phyloP scores from a whole-genome alignment of 2,329 filamentous ascomycete genomes.

The Sporothrix phasma region DNA sequence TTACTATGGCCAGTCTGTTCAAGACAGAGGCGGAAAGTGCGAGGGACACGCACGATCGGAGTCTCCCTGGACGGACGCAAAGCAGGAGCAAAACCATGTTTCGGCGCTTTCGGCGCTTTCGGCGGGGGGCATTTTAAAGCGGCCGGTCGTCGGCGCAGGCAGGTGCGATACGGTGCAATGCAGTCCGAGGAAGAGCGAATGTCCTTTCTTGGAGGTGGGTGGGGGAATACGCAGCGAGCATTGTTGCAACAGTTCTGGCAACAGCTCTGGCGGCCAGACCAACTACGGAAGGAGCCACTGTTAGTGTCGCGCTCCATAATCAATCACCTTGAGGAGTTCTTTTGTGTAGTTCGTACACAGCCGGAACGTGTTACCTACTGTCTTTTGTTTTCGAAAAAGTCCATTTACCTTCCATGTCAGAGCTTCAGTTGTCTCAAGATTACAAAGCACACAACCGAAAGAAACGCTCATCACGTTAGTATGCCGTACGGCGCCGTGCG shows the following conservation, averaged over 20 bases:
- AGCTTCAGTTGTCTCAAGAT: too few species aligned
- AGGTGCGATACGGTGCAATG: constrained; percentile 6
- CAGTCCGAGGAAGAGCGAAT: not conserved
- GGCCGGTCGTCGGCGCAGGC: constrained; percentile 6
- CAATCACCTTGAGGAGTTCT: too few species aligned
- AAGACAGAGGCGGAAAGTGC: not conserved
- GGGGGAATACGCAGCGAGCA: not conserved
- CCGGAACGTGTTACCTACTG: too few species aligned
- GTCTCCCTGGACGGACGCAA: too few species aligned
- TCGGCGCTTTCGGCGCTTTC: constrained; percentile 8
- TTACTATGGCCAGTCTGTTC: not conserved
- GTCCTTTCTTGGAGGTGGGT: not conserved
- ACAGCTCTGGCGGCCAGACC: not conserved
- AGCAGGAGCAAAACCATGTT: not conserved
- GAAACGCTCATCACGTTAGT: too few species aligned
- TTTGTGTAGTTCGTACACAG: too few species aligned
- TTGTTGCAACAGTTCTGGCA: not conserved
- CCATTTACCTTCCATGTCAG: too few species aligned
- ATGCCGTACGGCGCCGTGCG: not conserved
- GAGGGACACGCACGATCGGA: not conserved
- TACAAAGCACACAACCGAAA: too few species aligned
- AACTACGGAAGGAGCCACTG: constrained; percentile 4
- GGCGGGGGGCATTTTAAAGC: not conserved
- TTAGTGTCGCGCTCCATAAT: too few species aligned
- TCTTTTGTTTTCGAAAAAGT: too few species aligned